Evolutionary conservation across 148 eudicot species (phyloP).

Genomic region (Selenicereus undatus): DNA sequence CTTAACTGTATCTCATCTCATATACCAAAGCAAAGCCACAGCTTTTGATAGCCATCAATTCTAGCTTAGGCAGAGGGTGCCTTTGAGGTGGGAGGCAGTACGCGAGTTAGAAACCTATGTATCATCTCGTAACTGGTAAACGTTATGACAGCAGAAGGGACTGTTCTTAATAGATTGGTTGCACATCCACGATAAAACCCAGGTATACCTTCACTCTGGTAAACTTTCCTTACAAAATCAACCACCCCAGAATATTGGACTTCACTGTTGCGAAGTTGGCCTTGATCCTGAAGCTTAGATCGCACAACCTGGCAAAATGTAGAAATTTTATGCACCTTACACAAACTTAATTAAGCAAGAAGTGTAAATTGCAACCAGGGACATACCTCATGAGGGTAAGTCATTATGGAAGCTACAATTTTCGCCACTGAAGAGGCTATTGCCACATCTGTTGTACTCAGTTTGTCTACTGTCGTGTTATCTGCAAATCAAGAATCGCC

Average conservation of each 20-base stretch:
- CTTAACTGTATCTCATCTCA: too few species aligned
- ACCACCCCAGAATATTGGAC: conserved; percentile 59
- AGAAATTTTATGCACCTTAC: not conserved
- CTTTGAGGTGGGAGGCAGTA: conserved; percentile 20
- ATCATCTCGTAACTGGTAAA: conserved; percentile 94
- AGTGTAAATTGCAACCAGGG: not conserved
- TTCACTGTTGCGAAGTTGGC: conserved; percentile 47
- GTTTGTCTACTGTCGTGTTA: conserved; percentile 51
- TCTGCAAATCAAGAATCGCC: conserved; percentile 36
- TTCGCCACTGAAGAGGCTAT: conserved; percentile 79
- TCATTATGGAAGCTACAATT: conserved; percentile 70
- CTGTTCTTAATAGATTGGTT: conserved; percentile 81
- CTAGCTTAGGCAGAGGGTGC: conserved; percentile 25
- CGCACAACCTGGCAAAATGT: conserved; percentile 67
- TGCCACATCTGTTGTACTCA: conserved; percentile 56
- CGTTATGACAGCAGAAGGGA: conserved; percentile 87
- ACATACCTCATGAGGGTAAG: conserved; percentile 90
- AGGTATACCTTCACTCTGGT: conserved; percentile 49
- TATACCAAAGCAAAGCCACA: not conserved
- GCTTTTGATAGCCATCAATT: conserved; percentile 24
- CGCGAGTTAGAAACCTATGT: conserved; percentile 43
- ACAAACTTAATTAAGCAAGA: not conserved
- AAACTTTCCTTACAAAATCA: conserved; percentile 59
- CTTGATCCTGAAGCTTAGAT: conserved; percentile 90
- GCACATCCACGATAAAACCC: conserved; percentile 96